A percentile compares a stretch with the other conserved stretches of the same genome.
These are phyloP conservation scores for Dictyostelium capitatum DNA, from an alignment of 78 protist genomes.

Conservation along the genomic window DNA sequence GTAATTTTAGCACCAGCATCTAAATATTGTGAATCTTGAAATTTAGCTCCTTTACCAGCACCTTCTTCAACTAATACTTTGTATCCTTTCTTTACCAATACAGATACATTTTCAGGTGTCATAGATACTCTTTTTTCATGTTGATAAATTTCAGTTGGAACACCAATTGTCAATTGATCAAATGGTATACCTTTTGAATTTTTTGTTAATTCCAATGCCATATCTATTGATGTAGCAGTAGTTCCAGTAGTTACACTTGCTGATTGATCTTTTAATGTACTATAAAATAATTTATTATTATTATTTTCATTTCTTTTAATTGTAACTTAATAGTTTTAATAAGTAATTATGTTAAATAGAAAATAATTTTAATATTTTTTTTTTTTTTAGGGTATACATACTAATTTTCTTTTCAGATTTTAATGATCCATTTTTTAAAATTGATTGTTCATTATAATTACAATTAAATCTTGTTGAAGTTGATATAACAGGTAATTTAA, in stretches of 20 bases:
- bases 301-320: neutral
- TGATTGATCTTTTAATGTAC: constrained; percentile 20
- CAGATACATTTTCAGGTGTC: constrained; percentile 83
- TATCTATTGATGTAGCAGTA: neutral
- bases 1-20: constrained; percentile 75
- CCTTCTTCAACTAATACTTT: constrained; percentile 73
- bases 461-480: neutral
- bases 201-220: constrained; percentile 1
- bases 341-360: no score
- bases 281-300: constrained; percentile 16
- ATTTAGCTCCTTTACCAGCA: constrained; percentile 83
- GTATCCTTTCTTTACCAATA: constrained; percentile 82
- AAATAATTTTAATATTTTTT: neutral
- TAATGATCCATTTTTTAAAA: neutral
- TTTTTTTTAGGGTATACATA: neutral
- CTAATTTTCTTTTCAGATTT: neutral
- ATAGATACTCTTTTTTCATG: constrained; percentile 83
- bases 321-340: neutral
- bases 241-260: neutral
- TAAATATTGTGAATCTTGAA: constrained; percentile 69
- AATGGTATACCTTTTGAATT: constrained; percentile 11
- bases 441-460: neutral
- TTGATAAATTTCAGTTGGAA: constrained; percentile 76
- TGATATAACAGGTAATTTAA: neutral
- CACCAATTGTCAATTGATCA: constrained; percentile 68